Evolutionary conservation across 176 grass and related monocot species (phyloP).

Genomic region (Phoenix roebelenii): DNA sequence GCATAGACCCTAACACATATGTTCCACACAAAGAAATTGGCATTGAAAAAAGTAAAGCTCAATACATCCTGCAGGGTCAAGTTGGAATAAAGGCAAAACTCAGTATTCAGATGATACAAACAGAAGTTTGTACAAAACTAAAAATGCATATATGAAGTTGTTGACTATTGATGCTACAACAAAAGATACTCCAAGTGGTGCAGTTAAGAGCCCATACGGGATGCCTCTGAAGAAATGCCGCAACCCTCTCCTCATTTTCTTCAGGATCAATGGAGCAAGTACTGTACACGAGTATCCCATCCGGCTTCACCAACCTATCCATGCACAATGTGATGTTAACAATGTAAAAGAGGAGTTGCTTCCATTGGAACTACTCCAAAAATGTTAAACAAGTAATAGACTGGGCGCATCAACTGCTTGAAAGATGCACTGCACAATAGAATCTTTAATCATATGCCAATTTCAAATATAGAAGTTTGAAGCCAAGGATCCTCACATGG

Average conservation of each 20-base stretch:
- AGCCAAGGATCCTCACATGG: conserved; percentile 39
- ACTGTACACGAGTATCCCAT: conserved; percentile 83
- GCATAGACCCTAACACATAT: no score
- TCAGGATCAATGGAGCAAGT: conserved; percentile 89
- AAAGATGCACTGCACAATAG: no score
- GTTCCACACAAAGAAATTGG: no score
- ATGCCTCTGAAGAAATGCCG: conserved; percentile 75
- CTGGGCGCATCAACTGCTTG: no score
- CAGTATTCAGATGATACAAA: no score
- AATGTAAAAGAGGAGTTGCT: no score
- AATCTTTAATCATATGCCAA: no score
- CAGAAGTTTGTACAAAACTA: not conserved
- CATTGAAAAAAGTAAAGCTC: no score
- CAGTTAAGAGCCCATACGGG: conserved; percentile 32
- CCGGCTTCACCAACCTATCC: conserved; percentile 78
- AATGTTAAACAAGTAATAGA: no score
- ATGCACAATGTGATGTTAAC: not conserved
- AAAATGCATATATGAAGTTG: not conserved
- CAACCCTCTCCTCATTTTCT: conserved; percentile 68
- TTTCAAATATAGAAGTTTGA: not conserved
- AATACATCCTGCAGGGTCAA: no score
- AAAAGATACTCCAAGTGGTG: not conserved
- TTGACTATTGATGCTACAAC: not conserved
- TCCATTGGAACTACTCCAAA: no score
- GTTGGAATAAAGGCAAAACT: no score